A percentile compares a stretch with the other conserved stretches of the same genome.
Evolutionary conservation across 768 basidiomycete species (phyloP).

Genomic region (Mycena belliarum): DNA sequence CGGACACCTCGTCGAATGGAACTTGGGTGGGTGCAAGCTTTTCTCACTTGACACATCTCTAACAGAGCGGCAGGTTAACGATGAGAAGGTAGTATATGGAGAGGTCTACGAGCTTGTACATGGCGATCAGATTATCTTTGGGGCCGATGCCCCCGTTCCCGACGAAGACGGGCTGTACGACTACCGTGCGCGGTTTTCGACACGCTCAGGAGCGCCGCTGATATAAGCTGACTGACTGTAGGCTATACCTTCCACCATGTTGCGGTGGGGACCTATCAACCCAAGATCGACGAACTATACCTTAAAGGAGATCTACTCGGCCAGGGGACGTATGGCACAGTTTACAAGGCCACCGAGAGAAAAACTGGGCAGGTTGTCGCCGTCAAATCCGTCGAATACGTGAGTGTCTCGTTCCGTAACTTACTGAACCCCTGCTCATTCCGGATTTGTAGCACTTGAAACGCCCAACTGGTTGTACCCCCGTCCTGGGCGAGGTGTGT

Average conservation of each 20-base stretch:
- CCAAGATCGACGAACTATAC: slow-evolving; percentile 3
- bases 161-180: not conserved
- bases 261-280: not conserved
- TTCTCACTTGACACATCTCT: not conserved
- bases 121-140: slow-evolving; percentile 13
- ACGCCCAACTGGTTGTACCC: no score
- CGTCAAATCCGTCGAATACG: slow-evolving; percentile 14
- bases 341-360: not conserved
- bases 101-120: not conserved
- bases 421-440: not conserved
- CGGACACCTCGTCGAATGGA: slow-evolving; percentile 7
- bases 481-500: not conserved
- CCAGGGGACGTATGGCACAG: slow-evolving; percentile 3
- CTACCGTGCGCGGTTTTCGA: not conserved
- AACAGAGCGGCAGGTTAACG: slow-evolving; percentile 1
- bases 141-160: slow-evolving; percentile 10
- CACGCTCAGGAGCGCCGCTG: not conserved
- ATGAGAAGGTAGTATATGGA: not conserved
- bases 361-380: slow-evolving; percentile 4
- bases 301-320: not conserved
- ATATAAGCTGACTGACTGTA: not conserved
- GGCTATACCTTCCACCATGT: slow-evolving; percentile 13
- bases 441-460: not conserved
- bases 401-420: not conserved
- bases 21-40: slow-evolving; percentile 7